Percentiles rank a stretch among this genome's conserved stretches.
Conservation (phyloP, 352 stramenopile species). For the Blastocystis sp. region DNA sequence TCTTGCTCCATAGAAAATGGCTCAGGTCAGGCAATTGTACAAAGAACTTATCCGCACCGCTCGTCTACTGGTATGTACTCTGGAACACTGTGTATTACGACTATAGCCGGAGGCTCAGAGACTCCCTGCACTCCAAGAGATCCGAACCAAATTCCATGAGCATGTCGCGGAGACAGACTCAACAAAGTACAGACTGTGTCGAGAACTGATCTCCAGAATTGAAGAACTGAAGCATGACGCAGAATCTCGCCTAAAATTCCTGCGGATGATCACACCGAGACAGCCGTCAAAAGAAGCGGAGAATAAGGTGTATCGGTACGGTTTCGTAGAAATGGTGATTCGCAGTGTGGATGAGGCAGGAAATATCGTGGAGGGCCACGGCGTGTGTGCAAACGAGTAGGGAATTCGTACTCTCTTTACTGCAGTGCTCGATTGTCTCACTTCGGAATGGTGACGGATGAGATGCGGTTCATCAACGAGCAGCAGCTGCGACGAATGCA, state of each 20-base stretch:
- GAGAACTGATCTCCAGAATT: neutral
- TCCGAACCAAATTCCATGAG: conserved; percentile 50
- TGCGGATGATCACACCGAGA: conserved; percentile 49
- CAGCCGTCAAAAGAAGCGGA: neutral
- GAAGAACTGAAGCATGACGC: conserved; percentile 2
- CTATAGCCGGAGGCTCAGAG: conserved; percentile 41
- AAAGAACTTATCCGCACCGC: neutral
- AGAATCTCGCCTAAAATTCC: conserved; percentile 21
- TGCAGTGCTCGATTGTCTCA: conserved; percentile 52
- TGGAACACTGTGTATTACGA: neutral
- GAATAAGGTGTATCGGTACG: conserved; percentile 51
- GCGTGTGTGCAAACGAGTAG: conserved; percentile 37
- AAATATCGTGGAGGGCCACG: conserved; percentile 54
- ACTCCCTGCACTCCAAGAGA: neutral
- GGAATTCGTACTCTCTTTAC: neutral
- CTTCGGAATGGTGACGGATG: conserved; percentile 42
- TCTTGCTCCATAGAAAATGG: conserved; percentile 6
- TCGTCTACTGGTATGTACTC: conserved; percentile 15
- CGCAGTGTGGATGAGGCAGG: conserved; percentile 52
- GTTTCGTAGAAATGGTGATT: neutral
- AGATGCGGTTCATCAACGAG: conserved; percentile 60
- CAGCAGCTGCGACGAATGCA: conserved; percentile 37
- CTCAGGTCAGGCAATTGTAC: conserved; percentile 6
- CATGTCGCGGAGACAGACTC: conserved; percentile 33
- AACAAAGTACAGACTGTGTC: neutral